Evolutionary conservation across 768 basidiomycete genomes (phyloP).

Genomic region (Boletus pseudopeckii): DNA sequence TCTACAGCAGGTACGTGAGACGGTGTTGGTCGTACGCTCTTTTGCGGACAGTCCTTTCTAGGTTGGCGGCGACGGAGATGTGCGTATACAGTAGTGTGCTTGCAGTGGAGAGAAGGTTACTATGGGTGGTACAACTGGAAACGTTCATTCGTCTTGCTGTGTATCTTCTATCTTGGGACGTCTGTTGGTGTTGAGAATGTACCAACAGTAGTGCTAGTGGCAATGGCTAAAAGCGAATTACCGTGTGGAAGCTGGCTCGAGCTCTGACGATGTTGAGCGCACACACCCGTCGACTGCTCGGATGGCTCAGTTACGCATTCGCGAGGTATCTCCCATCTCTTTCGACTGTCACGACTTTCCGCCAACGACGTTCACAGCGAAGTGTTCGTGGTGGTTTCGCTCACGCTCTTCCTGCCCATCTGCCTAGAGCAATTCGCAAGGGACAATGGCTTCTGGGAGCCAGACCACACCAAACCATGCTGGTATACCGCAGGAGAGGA

Average conservation of each 20-base stretch:
- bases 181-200: not conserved
- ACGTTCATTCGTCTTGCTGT: not conserved
- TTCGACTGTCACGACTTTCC: not conserved
- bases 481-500: slow-evolving; percentile 11
- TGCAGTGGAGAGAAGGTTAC: not conserved
- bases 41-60: slow-evolving; percentile 1
- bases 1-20: slow-evolving; percentile 48
- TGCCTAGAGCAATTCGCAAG: slow-evolving; percentile 86
- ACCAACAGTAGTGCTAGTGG: too few relatives aligned
- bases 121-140: not conserved
- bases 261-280: slow-evolving; percentile 8
- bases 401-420: slow-evolving; percentile 81
- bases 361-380: slow-evolving; percentile 44
- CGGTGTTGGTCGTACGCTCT: not conserved
- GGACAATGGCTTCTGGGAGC: slow-evolving; percentile 79
- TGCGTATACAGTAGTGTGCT: not conserved
- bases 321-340: slow-evolving; percentile 50
- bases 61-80: slow-evolving; percentile 19
- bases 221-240: too few relatives aligned
- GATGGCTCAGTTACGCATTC: slow-evolving; percentile 85
- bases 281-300: slow-evolving; percentile 43
- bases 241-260: too few relatives aligned
- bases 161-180: too few relatives aligned
- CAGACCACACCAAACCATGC: slow-evolving; percentile 66
- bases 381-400: slow-evolving; percentile 76